Evolutionary conservation across 2,329 filamentous ascomycete genomes (phyloP), one percentile per base, ranked within the genome.

Genomic region (Penicillium olsonii): DNA sequence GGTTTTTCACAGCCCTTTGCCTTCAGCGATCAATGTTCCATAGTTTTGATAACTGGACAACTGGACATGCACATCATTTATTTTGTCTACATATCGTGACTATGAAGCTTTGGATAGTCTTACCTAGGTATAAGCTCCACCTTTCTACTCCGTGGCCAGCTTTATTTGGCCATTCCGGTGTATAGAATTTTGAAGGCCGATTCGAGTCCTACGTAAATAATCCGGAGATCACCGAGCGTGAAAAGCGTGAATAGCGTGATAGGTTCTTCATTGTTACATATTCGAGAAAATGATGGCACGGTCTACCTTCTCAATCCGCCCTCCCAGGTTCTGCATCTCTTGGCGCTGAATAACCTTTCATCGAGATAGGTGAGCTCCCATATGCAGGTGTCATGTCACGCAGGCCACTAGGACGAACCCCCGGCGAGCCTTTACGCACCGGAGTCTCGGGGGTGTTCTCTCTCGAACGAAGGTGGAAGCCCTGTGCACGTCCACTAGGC

Each of bases 341-440:
- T 12, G 60, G 24, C 5, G 50, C 56, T 6, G 63, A 61, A 27
- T 55, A 58, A 6, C 64, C 62, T 39, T 67, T 63, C 35, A 50
- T 63, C 12, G 72, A 62, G 17, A 71, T 67, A 41, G 71, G 72
- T 3, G 72, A 70, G 15, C 63, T 54, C 1, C 48, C 40, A 49
- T 61, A 60, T 9, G 51, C 57, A 12, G 61, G 55, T 12, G 57
- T 58, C 52, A 58, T 54, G 22, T 56, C 59, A 24, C 62, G 60
- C 38, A 62, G 26, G 18, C 55, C 52, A 52, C 55, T 60, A 18
- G 53, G 46, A 26, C 59, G 50, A 6, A 58, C 37, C 11, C 60
- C 61, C 2, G 62, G 56, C 11, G 66, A 63, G 6, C 51, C 48
- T 17, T 48, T 41, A 33, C 56, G 56, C 17, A 52, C 33, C 2